Percentiles rank a stretch among this genome's conserved stretches.
Conservation (phyloP, 805 yeast genomes). For the Ogataea neopini region DNA sequence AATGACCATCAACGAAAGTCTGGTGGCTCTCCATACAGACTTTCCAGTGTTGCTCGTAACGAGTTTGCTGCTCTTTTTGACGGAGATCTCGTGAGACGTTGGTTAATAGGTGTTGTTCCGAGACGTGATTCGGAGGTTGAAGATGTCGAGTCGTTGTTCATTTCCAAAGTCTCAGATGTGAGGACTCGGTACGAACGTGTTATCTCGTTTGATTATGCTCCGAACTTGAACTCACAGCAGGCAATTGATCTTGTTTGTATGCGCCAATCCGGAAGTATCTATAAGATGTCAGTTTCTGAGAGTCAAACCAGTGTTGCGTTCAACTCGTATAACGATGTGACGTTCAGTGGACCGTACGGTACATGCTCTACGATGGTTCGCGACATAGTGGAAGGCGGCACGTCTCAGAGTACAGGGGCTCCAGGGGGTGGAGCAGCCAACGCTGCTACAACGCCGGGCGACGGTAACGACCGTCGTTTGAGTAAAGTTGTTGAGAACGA, state of each 20-base stretch:
- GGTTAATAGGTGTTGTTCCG: conserved; percentile 70
- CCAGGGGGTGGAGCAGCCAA: not conserved
- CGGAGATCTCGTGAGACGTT: conserved; percentile 75
- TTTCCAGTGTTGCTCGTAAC: conserved; percentile 62
- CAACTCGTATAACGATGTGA: conserved; percentile 67
- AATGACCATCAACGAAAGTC: conserved; percentile 60
- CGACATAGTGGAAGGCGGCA: conserved; percentile 27
- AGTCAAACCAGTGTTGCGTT: conserved; percentile 63
- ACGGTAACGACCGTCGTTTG: not conserved
- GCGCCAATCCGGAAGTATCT: conserved; percentile 88
- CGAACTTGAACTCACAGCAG: conserved; percentile 47
- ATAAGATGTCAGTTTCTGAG: conserved; percentile 72
- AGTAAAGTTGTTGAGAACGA: not conserved
- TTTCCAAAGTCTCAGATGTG: conserved; percentile 72
- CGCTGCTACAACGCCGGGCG: not conserved
- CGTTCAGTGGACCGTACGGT: conserved; percentile 61
- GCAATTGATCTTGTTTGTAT: conserved; percentile 76
- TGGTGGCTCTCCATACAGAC: conserved; percentile 64
- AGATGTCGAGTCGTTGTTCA: conserved; percentile 59
- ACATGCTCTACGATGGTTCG: conserved; percentile 45
- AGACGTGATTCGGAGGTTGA: conserved; percentile 22
- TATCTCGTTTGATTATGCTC: conserved; percentile 81
- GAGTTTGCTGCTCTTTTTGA: conserved; percentile 80
- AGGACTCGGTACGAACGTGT: conserved; percentile 79
- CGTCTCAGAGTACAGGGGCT: not conserved